Conservation (phyloP, 441 rosid species). For the Arabidopsis lyrata region DNA sequence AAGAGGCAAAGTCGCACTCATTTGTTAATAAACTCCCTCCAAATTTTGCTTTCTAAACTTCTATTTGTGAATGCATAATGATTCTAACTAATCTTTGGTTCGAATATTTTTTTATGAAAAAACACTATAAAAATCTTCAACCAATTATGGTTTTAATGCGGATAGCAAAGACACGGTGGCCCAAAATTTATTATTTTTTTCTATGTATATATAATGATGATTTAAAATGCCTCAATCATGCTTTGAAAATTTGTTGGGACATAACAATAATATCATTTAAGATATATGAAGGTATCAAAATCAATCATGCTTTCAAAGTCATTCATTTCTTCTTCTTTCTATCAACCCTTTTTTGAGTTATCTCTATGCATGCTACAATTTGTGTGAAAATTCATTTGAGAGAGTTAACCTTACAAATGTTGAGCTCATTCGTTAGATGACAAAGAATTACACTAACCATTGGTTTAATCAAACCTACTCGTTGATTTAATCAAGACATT, state of each 20-base stretch:
- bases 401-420: not conserved
- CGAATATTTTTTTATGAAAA: not conserved
- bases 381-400: not conserved
- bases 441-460: not conserved
- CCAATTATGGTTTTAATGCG: constrained; percentile 22
- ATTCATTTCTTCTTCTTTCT: constrained; percentile 13
- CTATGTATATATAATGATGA: constrained; percentile 19
- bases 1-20: constrained; percentile 38
- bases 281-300: constrained; percentile 2
- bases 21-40: constrained; percentile 19
- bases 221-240: constrained; percentile 19
- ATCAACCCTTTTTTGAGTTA: not conserved
- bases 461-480: constrained; percentile 23
- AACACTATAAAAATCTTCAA: constrained; percentile 2
- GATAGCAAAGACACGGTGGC: constrained; percentile 29
- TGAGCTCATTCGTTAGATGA: constrained; percentile 12
- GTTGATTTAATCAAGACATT: not conserved
- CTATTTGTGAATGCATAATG: constrained; percentile 32
- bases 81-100: constrained; percentile 25
- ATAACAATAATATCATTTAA: constrained; percentile 11
- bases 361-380: not conserved
- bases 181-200: constrained; percentile 17
- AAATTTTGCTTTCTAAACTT: constrained; percentile 17
- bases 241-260: constrained; percentile 40
- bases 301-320: not conserved